Evolutionary conservation across 108 stramenopile species (phyloP), one percentile per base, ranked within the genome.

Genomic region (Pinguiococcus pyrenoidosus): DNA sequence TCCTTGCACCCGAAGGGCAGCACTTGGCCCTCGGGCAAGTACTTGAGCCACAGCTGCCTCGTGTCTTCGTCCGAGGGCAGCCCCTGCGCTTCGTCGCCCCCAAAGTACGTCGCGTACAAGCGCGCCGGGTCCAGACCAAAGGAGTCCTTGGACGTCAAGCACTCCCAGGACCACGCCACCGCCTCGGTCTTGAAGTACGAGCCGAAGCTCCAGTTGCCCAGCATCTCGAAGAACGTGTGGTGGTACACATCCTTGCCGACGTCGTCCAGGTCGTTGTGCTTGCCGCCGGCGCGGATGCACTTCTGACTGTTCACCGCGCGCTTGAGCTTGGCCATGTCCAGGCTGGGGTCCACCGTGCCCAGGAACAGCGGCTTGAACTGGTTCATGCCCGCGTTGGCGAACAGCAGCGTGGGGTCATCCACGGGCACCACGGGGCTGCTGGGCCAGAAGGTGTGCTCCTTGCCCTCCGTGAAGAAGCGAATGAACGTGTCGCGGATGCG

Each of bases 151-250:
- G n/a, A n/a, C 18, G 86, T 90, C 43, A 99, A 74, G 54, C 89
- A 92, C 41, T 88, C 68, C 93, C 93, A 99, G 17, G 93, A 79
- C 84, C 85, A 81, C 14, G 54, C 73, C 67, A 99, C 95, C 35
- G 97, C 92, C 51, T 85, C 94, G 44, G 84, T 56, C 74, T 99
- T 99, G 81, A 96, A 99, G 77, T 93, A 99, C 71, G 82, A 80
- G 17, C 92, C 94, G 62, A 99, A 99, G 62, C 20, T 49, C 95
- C 95, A 96, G 59, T 89, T 96, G 16, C 92, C 93, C 29, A 96
- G 66, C 97, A 99, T 99, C 76, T 96, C 93, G 73, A 99, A 99
- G 71, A 96, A 99, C 47, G 97, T 99, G 62, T 96, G 97, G 71
- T 99, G 97, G 69, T 96, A 96, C n/a, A 87, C 81, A 70, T 99